phyloP scores from a whole-genome alignment of 78 protist species.

The Cavenderia fasciculata region DNA sequence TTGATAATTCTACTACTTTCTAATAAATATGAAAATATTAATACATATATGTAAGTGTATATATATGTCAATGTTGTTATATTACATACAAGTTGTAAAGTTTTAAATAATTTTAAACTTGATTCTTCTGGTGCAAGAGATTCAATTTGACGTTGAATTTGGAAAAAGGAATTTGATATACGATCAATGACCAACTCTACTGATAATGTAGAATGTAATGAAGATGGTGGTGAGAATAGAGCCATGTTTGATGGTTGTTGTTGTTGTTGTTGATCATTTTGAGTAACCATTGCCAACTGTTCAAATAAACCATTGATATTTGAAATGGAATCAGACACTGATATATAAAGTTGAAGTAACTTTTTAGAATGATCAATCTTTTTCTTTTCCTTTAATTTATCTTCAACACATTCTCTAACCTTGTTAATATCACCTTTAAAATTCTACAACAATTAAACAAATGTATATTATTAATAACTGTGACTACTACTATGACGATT shows the following conservation, averaged over 20 bases:
- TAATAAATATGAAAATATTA: neutral
- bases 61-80: neutral
- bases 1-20: conserved; percentile 52
- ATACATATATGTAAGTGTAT: neutral
- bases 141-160: conserved; percentile 54
- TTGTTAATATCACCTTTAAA: conserved; percentile 41
- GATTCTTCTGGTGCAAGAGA: conserved; percentile 40
- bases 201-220: neutral
- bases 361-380: conserved; percentile 51
- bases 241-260: neutral
- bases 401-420: conserved; percentile 66
- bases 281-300: conserved; percentile 5
- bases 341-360: conserved; percentile 42
- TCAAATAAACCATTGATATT: conserved; percentile 55
- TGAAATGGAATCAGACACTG: conserved; percentile 28
- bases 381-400: conserved; percentile 59
- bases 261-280: neutral
- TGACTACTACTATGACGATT: neutral
- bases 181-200: conserved; percentile 40
- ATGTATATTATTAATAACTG: neutral
- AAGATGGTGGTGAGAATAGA: neutral
- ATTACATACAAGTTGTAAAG: conserved; percentile 13
- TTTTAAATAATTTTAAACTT: conserved; percentile 23
- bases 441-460: neutral
- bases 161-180: conserved; percentile 64